Evolutionary conservation across 2,329 filamentous ascomycete genomes (phyloP), one percentile per base, ranked within the genome.

Genomic region (Fusarium brachygibbosum): DNA sequence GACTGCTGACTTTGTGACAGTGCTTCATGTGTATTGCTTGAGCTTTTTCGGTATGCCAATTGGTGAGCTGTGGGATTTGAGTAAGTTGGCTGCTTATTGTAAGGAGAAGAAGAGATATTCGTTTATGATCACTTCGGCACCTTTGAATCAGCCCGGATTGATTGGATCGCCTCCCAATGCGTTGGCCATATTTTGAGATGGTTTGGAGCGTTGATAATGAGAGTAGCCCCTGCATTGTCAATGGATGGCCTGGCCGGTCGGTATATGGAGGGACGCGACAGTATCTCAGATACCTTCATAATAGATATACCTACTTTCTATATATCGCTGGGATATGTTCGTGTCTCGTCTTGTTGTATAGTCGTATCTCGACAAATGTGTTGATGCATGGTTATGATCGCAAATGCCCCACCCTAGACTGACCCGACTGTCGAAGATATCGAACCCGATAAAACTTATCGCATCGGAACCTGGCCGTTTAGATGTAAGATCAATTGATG

Each of bases 121-220:
- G 7, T 91, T 91, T 73, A 84, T 91, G 78, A 82, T 91, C 25
- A 87, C 85, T 1, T 89, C 86, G 64, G 82, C 82, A 16, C 88
- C 88, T 1, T 77, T 88, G 34, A 90, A 74, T 3, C 67, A 68
- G 7, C 63, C 67, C 12, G 71, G 40, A 12, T 40, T 66, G 32
- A 63, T 52, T 46, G 72, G 48, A 23, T 74, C 44, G 12, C 72
- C 72, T 0, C 72, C 72, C 0, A 74, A 74, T 57, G 72, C 72
- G 5, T 28, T 74, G 51, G 72, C 72, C 17, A 73, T 74, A 5
- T 73, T 74, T 17, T 74, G 53, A 63, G 51, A 17, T 29, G 16
- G 40, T 9, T 10, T 14, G 19, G 16, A 23, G 5, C 29, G 29
- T 29, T 6, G 29, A n/a, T n/a, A n/a, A n/a, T 29, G 17, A 23